Base-by-base conservation (phyloP, 2,329 filamentous ascomycete species). In the Colletotrichum cuscutae region DNA sequence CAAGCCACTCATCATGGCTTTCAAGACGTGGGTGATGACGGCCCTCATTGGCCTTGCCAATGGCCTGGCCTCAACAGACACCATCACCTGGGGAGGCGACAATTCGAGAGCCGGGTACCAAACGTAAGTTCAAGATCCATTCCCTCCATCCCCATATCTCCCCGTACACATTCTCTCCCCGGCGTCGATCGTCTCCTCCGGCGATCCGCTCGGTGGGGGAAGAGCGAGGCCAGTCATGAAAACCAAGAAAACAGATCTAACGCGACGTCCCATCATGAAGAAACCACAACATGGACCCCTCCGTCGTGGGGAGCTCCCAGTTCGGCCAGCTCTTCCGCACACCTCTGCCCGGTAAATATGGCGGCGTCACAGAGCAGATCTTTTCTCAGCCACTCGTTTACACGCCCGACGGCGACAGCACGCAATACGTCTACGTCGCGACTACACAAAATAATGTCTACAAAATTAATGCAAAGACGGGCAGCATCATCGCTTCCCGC, bases 231-330 rank as follows among this genome's bases (percentile, higher is more conserved):
- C n/a, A 19, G 46, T 57, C 46, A 2, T 12, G 4, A 4, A 46
- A n/a, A 12, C 26, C 26, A n/a, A 28, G 6, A 59, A 12, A 46
- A 53, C 15, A 24, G 11, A 46, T 6, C 69, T 72, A 35, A 72
- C 42, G 19, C 26, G 19, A 37, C 30, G 26, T 13, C 28, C 4
- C 9, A 42, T 42, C 32, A 7, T 26, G 6, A 58, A 81, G 79
- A 24, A 91, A 89, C 77, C 89, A 92, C 77, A 91, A 91, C 79
- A 88, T 92, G 86, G 89, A 91, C 76, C 90, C 90, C 1, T 83
- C 86, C 15, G 81, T 91, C 9, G 88, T 92, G 2, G 85, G 82
- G 53, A 89, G 87, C 68, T 79, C 85, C 3, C 84, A 88, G 63
- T 91, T 91, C 74, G 87, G 85, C 24, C 86, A 89, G 71, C 79